Evolutionary conservation across 768 basidiomycete species (phyloP).

Genomic region (Symmetrospora coprosmae): DNA sequence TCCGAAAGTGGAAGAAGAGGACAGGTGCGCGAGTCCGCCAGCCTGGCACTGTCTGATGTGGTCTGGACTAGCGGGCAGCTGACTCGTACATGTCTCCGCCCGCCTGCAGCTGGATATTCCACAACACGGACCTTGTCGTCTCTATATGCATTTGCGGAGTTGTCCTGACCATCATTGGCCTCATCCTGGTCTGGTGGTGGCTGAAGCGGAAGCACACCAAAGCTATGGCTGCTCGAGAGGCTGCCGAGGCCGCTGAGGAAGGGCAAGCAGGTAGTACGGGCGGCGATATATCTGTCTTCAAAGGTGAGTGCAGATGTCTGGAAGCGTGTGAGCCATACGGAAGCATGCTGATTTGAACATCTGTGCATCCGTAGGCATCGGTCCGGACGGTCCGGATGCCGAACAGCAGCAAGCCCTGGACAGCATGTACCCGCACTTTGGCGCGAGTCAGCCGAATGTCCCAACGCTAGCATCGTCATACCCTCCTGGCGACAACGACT

Average conservation of each 20-base stretch:
- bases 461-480: background rate
- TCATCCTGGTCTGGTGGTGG: background rate
- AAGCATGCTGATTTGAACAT: background rate
- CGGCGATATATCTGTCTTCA: background rate
- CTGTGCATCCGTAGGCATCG: background rate
- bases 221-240: background rate
- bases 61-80: no score
- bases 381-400: background rate
- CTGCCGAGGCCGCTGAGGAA: background rate
- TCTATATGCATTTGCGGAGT: background rate
- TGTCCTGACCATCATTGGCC: background rate
- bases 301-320: background rate
- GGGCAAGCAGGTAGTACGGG: no score
- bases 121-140: background rate
- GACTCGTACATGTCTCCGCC: no score
- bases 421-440: constrained; percentile 14
- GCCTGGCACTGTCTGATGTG: no score
- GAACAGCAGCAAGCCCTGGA: background rate
- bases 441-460: background rate
- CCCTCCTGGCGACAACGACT: background rate
- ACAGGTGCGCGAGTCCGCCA: no score
- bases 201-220: background rate
- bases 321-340: no score
- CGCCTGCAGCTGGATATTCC: no score
- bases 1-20: no score